Evolutionary conservation across 2,329 filamentous ascomycete genomes (phyloP).

Genomic region (Cordyceps fumosorosea): DNA sequence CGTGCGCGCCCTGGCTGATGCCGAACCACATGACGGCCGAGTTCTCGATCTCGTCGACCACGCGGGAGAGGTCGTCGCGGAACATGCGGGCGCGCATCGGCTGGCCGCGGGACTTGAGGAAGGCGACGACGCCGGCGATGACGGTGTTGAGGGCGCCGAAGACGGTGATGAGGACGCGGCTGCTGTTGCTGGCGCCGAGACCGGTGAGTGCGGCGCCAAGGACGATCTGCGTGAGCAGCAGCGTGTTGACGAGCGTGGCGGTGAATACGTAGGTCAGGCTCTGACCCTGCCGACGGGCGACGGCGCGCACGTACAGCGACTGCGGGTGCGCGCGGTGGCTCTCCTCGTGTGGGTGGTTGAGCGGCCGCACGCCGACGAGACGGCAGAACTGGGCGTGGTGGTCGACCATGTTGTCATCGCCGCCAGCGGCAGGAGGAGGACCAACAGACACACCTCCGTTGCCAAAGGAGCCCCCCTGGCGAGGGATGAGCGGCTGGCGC

Average conservation of each 20-base stretch:
- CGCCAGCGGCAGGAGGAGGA: not conserved
- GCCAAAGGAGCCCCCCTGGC: not conserved
- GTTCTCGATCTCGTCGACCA: conserved; percentile 21
- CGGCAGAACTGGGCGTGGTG: conserved; percentile 19
- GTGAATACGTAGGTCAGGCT: conserved; percentile 17
- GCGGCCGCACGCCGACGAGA: conserved; percentile 16
- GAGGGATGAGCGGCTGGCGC: conserved; percentile 11
- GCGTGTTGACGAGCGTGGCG: conserved; percentile 18
- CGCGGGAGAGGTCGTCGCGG: conserved; percentile 19
- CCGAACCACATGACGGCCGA: conserved; percentile 20
- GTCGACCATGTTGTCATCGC: not conserved
- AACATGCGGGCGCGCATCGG: conserved; percentile 19
- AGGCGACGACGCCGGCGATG: conserved; percentile 19
- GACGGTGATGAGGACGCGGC: conserved; percentile 17
- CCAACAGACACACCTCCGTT: not conserved
- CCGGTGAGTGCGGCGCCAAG: conserved; percentile 19
- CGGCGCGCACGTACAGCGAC: conserved; percentile 18
- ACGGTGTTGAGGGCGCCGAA: conserved; percentile 20
- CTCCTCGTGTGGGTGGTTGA: conserved; percentile 14
- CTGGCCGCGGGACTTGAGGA: conserved; percentile 19
- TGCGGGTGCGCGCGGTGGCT: conserved; percentile 14
- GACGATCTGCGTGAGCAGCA: conserved; percentile 18
- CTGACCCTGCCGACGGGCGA: conserved; percentile 13
- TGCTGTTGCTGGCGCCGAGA: conserved; percentile 18
- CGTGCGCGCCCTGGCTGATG: conserved; percentile 16